Evolutionary conservation across 805 yeast species (phyloP).

Genomic region (Monosporozyma yasuniensis): DNA sequence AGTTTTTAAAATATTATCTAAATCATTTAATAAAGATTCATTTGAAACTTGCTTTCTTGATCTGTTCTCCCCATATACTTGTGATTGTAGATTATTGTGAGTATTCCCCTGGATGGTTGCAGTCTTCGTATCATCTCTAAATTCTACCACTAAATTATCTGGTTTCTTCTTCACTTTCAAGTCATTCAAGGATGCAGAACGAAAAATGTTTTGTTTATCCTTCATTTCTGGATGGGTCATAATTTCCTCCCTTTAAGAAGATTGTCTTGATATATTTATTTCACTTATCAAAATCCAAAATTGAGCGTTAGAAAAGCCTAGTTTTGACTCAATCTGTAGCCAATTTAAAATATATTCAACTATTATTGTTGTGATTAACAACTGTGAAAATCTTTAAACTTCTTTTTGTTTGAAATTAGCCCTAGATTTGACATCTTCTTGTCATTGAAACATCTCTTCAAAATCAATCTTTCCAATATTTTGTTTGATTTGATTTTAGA

Average conservation of each 20-base stretch:
- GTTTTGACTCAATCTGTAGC: not conserved
- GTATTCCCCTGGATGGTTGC: not conserved
- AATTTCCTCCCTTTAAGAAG: not conserved
- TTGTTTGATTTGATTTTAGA: not conserved
- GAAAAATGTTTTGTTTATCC: not conserved
- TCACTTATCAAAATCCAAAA: not conserved
- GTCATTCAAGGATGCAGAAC: constrained; percentile 1
- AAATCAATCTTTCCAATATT: not conserved
- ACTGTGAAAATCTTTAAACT: not conserved
- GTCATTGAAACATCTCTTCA: not conserved
- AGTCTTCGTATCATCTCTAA: constrained; percentile 2
- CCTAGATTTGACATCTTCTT: not conserved
- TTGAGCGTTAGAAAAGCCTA: not conserved
- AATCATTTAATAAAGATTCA: constrained; percentile 15
- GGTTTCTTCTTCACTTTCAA: not conserved
- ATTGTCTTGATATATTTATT: not conserved
- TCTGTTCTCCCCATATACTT: not conserved
- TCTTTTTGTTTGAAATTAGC: not conserved
- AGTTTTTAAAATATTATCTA: constrained; percentile 18
- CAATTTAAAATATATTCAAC: not conserved
- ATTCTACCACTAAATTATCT: not conserved
- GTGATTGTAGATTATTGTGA: not conserved
- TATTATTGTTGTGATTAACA: not conserved
- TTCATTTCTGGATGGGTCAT: not conserved
- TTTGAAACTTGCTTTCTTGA: constrained; percentile 3